Base-by-base conservation (phyloP, 371 early-diverging fungal genomes). In the Saksenaea oblongispora region DNA sequence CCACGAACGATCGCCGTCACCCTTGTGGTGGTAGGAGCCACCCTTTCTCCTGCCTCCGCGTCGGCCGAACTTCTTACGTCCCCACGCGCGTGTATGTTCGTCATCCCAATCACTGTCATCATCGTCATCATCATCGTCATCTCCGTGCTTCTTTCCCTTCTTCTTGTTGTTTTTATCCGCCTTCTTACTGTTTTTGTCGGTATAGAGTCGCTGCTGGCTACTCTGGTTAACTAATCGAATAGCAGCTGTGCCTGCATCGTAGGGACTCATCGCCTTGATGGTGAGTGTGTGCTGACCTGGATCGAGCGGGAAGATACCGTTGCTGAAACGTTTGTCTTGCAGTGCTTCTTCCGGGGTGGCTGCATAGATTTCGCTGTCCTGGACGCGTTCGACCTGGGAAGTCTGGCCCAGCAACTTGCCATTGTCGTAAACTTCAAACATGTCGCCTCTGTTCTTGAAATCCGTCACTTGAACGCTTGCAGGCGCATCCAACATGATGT, bases 401-500 rank as follows among this genome's bases (percentile, higher is more conserved):
- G 58, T 58, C 37, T 58, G 34, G 10, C 58, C 58, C 58, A 58
- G 24, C 15, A 36, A 34, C 37, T 36, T 58, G 37, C 58, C 58
- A 37, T 37, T 37, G 22, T 58, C 58, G 17, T 37, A 58, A 11
- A 58, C 37, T 17, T 58, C 36, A 37, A 58, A 58, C 27, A 58
- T 35, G 37, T 58, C 58, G n/a, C 58, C 58, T 13, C 35, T 34
- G 34, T 58, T 24, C 26, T 39, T 34, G 37, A 37, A 58, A 36
- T 58, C 58, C 14, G 37, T 58, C 34, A 58, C 13, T 14, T 58
- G 58, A 4, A 58, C 51, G 55, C 69, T 71, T 10, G 75, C 66
- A 10, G 72, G 56, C n/a, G 66, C 54, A 18, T 76, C 74, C 28
- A 73, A 58, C 15, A 60, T 56, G 31, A 81, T n/a, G 10, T 69